Percentiles rank a stretch among this genome's conserved stretches.
Conservation (phyloP, 2,329 filamentous ascomycete species). For the Tricladium varicosporioides region DNA sequence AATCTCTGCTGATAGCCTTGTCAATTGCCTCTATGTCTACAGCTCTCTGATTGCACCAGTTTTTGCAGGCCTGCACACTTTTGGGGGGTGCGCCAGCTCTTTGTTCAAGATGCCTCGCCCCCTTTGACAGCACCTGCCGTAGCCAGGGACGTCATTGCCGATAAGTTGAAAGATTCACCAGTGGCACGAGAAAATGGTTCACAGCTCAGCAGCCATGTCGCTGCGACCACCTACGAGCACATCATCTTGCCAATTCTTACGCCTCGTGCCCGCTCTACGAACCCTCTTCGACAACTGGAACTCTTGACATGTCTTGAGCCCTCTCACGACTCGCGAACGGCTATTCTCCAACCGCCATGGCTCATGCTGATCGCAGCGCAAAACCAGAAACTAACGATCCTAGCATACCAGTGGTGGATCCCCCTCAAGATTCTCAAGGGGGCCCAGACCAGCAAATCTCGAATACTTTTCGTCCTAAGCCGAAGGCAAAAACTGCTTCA, state of each 20-base stretch:
- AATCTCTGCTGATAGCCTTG: neutral
- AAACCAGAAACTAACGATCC: constrained; percentile 23
- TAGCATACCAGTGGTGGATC: constrained; percentile 15
- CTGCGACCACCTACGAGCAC: neutral
- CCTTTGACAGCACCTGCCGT: neutral
- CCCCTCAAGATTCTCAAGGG: constrained; percentile 7
- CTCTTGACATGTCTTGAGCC: neutral
- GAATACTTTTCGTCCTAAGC: constrained; percentile 6
- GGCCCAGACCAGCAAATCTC: constrained; percentile 5
- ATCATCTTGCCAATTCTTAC: neutral
- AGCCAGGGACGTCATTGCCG: constrained; percentile 11
- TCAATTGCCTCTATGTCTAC: neutral
- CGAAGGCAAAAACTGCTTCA: constrained; percentile 22
- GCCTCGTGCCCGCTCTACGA: neutral
- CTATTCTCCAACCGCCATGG: constrained; percentile 3
- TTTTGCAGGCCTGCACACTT: neutral
- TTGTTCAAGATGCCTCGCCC: neutral
- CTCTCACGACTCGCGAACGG: neutral
- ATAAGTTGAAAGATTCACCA: constrained; percentile 6
- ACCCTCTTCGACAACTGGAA: constrained; percentile 9
- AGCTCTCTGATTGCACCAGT: neutral
- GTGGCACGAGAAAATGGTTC: neutral
- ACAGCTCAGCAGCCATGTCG: neutral
- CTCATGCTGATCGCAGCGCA: constrained; percentile 10
- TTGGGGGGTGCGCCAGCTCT: neutral